Evolutionary conservation across 345 rosid species (phyloP), one percentile per base, ranked within the genome.

Genomic region (Hevea brasiliensis): DNA sequence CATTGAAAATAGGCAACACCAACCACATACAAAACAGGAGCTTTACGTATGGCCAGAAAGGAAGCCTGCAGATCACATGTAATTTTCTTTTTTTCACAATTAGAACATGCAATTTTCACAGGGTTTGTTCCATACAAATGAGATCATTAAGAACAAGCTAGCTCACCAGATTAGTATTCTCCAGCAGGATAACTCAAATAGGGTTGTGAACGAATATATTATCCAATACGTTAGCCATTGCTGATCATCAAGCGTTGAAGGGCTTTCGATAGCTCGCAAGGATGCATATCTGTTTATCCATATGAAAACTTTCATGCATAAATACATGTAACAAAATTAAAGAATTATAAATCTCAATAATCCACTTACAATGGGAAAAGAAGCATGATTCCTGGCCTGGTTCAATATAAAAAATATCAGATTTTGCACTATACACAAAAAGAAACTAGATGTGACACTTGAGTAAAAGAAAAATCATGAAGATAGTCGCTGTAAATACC

Each of bases 201-300:
- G 78, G 66, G 97, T 85, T 35, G 84, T 83, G 65, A 94, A 78
- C 13, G 98, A 94, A 92, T 92, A 90, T 7, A 92, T 82, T 23
- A 94, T 91, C 98, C 98, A 94, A 72, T 94, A 94, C 2, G 98
- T 94, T 26, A 94, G 87, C 98, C 97, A 94, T 74, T 94, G 98
- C 63, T 90, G 98, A 67, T 94, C 98, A 67, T 92, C 98, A 40
- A 88, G 74, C 56, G 84, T 58, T 13, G 97, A 84, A 51, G 97
- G 98, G 68, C 91, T 92, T 81, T 90, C 98, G 14, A 94, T 92
- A 29, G 98, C 98, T 79, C 95, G 78, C 73, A 94, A 29, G 14
- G 97, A 92, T 44, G 97, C 97, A 74, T 88, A 93, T 82, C 97
- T 93, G 83, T 51, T 50, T 67, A 50, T 41, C 42, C 18, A 42